These are phyloP conservation scores for Leptosphaerulina australis DNA, from an alignment of 2,329 filamentous ascomycete species.

Conservation along the genomic window DNA sequence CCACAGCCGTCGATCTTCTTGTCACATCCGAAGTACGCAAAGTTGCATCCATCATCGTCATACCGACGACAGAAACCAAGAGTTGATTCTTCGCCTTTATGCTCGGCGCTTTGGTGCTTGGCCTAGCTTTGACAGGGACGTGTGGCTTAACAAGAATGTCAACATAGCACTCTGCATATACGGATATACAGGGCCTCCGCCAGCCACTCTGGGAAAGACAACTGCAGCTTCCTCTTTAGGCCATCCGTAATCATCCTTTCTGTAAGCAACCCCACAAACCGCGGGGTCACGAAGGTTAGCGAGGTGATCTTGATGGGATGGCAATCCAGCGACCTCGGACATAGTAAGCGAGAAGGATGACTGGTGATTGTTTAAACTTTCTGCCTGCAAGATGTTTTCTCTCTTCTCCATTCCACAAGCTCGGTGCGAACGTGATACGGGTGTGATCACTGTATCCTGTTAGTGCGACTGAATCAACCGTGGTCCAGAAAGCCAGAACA, in stretches of 20 bases:
- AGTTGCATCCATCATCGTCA: slow-evolving; percentile 13
- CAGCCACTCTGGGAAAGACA: slow-evolving; percentile 18
- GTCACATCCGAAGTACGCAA: slow-evolving; percentile 18
- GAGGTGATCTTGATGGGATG: slow-evolving; percentile 19
- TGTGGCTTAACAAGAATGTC: not conserved
- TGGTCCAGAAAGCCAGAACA: slow-evolving; percentile 15
- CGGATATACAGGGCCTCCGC: slow-evolving; percentile 1
- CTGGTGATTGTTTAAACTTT: slow-evolving; percentile 2
- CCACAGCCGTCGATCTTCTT: slow-evolving; percentile 29
- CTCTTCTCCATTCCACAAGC: slow-evolving; percentile 8
- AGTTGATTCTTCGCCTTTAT: slow-evolving; percentile 1
- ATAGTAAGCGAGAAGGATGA: slow-evolving; percentile 15
- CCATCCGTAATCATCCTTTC: slow-evolving; percentile 3
- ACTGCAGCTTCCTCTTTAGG: slow-evolving; percentile 26
- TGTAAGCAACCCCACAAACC: slow-evolving; percentile 18
- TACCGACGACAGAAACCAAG: slow-evolving; percentile 1
- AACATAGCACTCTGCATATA: slow-evolving; percentile 2
- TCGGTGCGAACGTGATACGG: slow-evolving; percentile 10
- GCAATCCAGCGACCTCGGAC: slow-evolving; percentile 27
- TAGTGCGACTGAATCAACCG: slow-evolving; percentile 10
- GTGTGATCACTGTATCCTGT: slow-evolving; percentile 6
- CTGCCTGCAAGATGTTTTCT: slow-evolving; percentile 2
- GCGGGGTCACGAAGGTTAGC: slow-evolving; percentile 36
- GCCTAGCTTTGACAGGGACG: not conserved
- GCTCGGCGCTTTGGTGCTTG: slow-evolving; percentile 9